These are phyloP conservation scores for Wickerhamomyces silvicola DNA, from an alignment of 805 yeast species.

Conservation along the genomic window DNA sequence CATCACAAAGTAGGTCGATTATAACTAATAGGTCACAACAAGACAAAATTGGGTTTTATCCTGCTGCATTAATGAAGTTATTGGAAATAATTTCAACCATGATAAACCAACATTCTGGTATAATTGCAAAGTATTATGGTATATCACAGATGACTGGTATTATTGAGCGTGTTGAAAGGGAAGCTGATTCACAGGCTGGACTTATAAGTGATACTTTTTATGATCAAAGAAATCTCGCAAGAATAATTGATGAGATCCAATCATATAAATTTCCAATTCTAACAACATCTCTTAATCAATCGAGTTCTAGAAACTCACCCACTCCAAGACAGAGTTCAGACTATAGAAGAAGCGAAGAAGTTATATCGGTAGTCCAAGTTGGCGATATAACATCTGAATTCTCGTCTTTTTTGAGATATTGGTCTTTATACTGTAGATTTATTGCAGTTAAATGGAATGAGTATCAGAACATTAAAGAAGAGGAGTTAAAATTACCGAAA, in stretches of 20 bases:
- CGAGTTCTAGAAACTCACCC: constrained; percentile 9
- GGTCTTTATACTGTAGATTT: constrained; percentile 77
- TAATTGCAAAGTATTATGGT: constrained; percentile 73
- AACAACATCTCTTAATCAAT: constrained; percentile 8
- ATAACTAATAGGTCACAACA: constrained; percentile 39
- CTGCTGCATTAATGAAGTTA: constrained; percentile 56
- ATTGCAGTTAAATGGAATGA: constrained; percentile 63
- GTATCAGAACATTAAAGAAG: constrained; percentile 23
- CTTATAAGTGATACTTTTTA: constrained; percentile 79
- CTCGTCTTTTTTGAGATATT: constrained; percentile 71
- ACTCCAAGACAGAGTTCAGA: constrained; percentile 24
- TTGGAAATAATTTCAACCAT: constrained; percentile 83
- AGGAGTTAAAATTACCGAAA: constrained; percentile 37
- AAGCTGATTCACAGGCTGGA: constrained; percentile 90
- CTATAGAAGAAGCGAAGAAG: constrained; percentile 27
- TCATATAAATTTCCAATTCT: constrained; percentile 45
- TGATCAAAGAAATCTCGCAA: constrained; percentile 60
- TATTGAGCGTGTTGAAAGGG: constrained; percentile 69
- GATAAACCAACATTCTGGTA: constrained; percentile 77
- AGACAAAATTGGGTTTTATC: constrained; percentile 44
- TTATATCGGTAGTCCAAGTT: constrained; percentile 52
- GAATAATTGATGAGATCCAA: constrained; percentile 47
- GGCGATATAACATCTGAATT: constrained; percentile 67
- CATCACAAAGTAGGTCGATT: constrained; percentile 67
- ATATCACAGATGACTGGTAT: constrained; percentile 53